Evolutionary conservation across 441 rosid genomes (phyloP).

Genomic region (Corymbia citriodora): DNA sequence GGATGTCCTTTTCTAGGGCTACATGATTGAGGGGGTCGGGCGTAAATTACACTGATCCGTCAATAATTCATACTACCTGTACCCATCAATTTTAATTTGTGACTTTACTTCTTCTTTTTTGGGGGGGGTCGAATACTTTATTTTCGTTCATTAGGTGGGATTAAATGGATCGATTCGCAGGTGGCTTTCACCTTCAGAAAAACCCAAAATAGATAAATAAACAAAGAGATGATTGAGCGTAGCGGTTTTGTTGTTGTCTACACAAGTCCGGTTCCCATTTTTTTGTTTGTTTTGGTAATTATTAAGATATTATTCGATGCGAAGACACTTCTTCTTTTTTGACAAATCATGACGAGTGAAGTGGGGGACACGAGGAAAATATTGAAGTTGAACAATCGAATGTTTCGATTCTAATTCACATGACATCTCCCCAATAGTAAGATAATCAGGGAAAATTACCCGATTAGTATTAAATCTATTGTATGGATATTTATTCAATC

Average conservation of each 20-base stretch:
- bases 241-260: background rate
- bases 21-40: background rate
- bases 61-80: background rate
- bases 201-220: background rate
- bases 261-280: background rate
- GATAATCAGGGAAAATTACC: no score
- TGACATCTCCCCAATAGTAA: background rate
- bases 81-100: background rate
- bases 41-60: background rate
- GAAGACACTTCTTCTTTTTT: background rate
- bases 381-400: background rate
- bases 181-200: background rate
- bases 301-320: background rate
- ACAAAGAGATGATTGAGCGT: background rate
- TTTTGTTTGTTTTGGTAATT: background rate
- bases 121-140: no score
- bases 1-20: background rate
- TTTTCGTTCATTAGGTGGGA: background rate
- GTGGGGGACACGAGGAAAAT: background rate
- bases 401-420: background rate
- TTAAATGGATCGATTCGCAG: background rate
- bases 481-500: background rate
- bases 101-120: background rate
- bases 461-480: rapidly evolving
- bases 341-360: background rate